Evolutionary conservation across 1,284 basidiomycete genomes (phyloP), one percentile per base, ranked within the genome.

Genomic region (Sanghuangporus baumii): DNA sequence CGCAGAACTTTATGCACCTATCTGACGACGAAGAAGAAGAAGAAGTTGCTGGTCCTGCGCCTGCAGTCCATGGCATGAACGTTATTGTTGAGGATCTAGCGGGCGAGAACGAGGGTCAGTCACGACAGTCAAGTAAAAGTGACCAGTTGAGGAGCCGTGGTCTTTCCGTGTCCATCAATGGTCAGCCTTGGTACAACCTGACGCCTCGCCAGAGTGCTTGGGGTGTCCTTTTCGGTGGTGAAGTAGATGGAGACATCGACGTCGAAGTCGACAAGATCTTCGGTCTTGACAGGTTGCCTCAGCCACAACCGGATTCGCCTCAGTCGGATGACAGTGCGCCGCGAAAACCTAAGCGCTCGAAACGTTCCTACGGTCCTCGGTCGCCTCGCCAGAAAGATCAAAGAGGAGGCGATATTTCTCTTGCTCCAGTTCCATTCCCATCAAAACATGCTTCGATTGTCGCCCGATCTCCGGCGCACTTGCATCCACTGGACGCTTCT

Each of bases 21-120:
- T 67, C 67, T 14, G 68, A 67, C 47, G 62, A 62, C 23, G 74
- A 73, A 57, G 73, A 73, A 38, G 75, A 75, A 2, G 73, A 73
- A 41, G 75, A 75, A 2, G 68, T 55, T 1, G 73, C 71, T 9
- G 62, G 23, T 66, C 0, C n/a, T 40, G 18, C 65, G 54, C 2
- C 52, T 57, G 5, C 51, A 12, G 50, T 37, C 40, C 38, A 20
- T 43, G 18, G 59, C 55, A 57, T 57, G 57, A 55, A 58, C n/a
- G 59, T 61, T 6, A 61, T 65, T 18, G 55, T 61, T 16, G 67
- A 67, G 31, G 62, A 67, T n/a, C 18, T 50, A 38, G 38, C 72
- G 9, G 63, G 72, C 3, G 66, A 67, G 12, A 72, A 74, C 23
- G 66, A 72, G 73, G 61, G 73, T 72, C 66, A 26, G 63, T 66